A percentile compares a stretch with the other conserved stretches of the same genome.
These are phyloP conservation scores for Purpureocillium takamizusanense DNA, from an alignment of 2,329 filamentous ascomycete genomes.

Conservation along the genomic window DNA sequence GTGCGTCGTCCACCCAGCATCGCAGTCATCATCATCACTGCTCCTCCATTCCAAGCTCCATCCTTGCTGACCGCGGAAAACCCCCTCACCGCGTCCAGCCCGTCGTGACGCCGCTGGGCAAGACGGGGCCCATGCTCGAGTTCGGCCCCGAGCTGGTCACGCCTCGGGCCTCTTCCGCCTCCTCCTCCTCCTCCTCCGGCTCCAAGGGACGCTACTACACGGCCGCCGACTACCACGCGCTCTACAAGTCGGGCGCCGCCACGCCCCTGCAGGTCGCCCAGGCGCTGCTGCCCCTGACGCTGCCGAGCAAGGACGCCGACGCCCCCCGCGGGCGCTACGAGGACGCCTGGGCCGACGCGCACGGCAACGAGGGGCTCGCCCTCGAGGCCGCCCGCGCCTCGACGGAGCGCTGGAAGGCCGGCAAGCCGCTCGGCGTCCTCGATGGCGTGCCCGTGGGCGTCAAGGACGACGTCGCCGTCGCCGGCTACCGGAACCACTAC, in stretches of 20 bases:
- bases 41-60: no score
- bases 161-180: conserved; percentile 30
- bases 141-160: conserved; percentile 32
- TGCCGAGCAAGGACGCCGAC: conserved; percentile 44
- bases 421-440: conserved; percentile 56
- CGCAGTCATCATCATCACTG: no score
- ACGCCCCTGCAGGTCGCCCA: conserved; percentile 67
- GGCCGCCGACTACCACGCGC: conserved; percentile 65
- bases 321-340: conserved; percentile 56
- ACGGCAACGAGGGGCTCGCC: conserved; percentile 46
- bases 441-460: conserved; percentile 78
- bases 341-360: conserved; percentile 62
- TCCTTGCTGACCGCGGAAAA: no score
- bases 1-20: no score
- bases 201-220: conserved; percentile 53
- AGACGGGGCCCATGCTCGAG: conserved; percentile 26
- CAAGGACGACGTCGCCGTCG: conserved; percentile 70
- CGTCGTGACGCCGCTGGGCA: conserved; percentile 42
- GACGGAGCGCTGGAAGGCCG: conserved; percentile 60
- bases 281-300: conserved; percentile 61
- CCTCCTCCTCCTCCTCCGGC: no score
- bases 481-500: conserved; percentile 58
- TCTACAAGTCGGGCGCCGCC: conserved; percentile 59
- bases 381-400: conserved; percentile 63
- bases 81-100: no score